Conservation (phyloP, 305 asterid species). For the Fraxinus ornus region DNA sequence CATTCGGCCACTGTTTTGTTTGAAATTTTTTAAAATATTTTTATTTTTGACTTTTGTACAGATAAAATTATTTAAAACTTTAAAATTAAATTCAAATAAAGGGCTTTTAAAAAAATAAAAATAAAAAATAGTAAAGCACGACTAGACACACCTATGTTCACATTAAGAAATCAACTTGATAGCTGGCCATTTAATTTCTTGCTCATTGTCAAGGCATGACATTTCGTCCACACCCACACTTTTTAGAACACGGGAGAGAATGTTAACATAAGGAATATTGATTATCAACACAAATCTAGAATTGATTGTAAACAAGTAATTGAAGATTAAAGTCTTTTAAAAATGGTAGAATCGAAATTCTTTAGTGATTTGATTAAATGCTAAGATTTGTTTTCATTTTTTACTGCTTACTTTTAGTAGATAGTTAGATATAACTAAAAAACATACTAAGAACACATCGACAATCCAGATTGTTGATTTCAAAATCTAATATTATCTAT, state of each 20-base stretch:
- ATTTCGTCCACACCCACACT: accelerated
- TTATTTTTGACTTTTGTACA: neutral
- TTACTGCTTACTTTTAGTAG: neutral
- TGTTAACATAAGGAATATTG: no score
- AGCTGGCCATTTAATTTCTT: no score
- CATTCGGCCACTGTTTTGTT: neutral
- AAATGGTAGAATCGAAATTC: neutral
- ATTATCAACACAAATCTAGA: neutral
- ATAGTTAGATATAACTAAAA: neutral
- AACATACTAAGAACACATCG: neutral
- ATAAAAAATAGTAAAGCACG: neutral
- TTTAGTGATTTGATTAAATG: neutral
- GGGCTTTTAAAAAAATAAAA: no score
- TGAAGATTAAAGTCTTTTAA: neutral
- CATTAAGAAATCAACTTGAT: neutral
- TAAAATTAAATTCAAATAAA: no score
- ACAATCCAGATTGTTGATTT: neutral
- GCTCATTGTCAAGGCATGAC: no score
- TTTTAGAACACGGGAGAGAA: no score
- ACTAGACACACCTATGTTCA: no score
- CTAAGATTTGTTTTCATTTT: neutral
- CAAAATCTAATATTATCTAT: neutral
- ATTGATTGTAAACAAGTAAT: neutral
- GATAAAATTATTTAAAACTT: no score
- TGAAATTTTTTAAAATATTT: no score